phyloP scores from a whole-genome alignment of 768 basidiomycete genomes.

The Cubamyces sp. region DNA sequence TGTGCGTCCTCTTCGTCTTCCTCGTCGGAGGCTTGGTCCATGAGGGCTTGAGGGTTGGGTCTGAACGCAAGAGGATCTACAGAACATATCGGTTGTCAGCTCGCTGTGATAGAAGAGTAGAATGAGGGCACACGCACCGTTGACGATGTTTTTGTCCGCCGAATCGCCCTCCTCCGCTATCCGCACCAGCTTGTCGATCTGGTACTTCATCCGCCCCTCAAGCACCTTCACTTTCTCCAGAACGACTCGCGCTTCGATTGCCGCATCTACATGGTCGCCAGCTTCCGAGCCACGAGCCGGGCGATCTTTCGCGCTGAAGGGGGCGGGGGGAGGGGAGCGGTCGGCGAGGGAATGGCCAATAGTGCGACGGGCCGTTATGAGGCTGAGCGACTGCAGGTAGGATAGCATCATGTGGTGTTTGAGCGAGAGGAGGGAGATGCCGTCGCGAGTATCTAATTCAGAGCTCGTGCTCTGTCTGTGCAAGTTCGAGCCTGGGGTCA shows the following conservation, averaged over 20 bases:
- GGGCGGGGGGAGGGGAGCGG: constrained; percentile 50
- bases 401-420: constrained; percentile 85
- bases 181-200: constrained; percentile 91
- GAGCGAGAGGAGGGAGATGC: constrained; percentile 88
- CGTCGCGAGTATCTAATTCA: constrained; percentile 62
- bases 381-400: constrained; percentile 82
- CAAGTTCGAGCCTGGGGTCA: neutral
- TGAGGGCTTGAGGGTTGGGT: constrained; percentile 82
- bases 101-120: neutral
- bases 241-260: constrained; percentile 79
- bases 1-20: constrained; percentile 33
- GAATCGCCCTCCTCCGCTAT: constrained; percentile 64
- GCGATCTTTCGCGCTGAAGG: constrained; percentile 60
- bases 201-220: constrained; percentile 89
- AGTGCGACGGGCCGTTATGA: constrained; percentile 71
- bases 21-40: constrained; percentile 46
- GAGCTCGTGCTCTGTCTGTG: constrained; percentile 36
- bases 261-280: constrained; percentile 78
- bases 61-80: constrained; percentile 91
- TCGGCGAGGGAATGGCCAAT: constrained; percentile 64
- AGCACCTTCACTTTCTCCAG: constrained; percentile 88
- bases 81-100: neutral
- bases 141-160: constrained; percentile 45
- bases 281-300: constrained; percentile 55
- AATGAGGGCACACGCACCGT: constrained; percentile 55